Evolutionary conservation across 2,329 filamentous ascomycete genomes (phyloP).

Genomic region (Penicillium sp.): DNA sequence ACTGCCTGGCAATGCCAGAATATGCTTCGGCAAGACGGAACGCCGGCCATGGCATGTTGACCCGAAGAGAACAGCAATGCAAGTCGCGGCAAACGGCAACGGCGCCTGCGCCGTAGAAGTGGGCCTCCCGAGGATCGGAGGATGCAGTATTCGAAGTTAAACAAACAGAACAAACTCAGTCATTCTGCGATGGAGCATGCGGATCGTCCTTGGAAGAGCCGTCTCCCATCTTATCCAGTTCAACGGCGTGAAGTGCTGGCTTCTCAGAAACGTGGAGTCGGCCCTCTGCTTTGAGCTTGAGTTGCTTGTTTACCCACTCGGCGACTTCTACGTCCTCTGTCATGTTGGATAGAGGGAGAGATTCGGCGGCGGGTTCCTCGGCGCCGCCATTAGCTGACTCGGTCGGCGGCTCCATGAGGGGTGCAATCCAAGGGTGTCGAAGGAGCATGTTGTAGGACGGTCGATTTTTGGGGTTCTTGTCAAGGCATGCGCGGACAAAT

Average conservation of each 20-base stretch:
- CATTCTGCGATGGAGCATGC: conserved; percentile 7
- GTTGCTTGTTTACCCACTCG: conserved; percentile 71
- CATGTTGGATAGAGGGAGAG: conserved; percentile 35
- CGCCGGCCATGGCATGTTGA: neutral
- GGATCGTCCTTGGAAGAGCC: conserved; percentile 34
- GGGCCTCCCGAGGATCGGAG: conserved; percentile 5
- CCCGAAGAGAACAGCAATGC: neutral
- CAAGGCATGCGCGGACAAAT: conserved; percentile 84
- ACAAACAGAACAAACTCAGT: conserved; percentile 6
- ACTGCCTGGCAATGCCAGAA: neutral
- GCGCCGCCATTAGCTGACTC: conserved; percentile 55
- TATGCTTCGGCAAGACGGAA: neutral
- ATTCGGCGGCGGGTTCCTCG: conserved; percentile 24
- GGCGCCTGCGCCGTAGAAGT: conserved; percentile 21
- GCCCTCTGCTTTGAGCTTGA: conserved; percentile 64
- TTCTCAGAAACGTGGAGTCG: conserved; percentile 55
- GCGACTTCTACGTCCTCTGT: conserved; percentile 78
- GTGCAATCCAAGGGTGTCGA: conserved; percentile 80
- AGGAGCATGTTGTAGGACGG: conserved; percentile 91
- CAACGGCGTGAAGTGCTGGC: conserved; percentile 83
- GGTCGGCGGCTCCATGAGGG: conserved; percentile 70
- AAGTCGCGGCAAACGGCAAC: conserved; percentile 15
- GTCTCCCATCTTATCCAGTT: conserved; percentile 66
- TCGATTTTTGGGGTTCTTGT: conserved; percentile 87
- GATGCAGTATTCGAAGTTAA: conserved; percentile 7